Evolutionary conservation across 176 grass and related monocot genomes (phyloP), one percentile per base, ranked within the genome.

Genomic region (Urochloa ruziziensis): DNA sequence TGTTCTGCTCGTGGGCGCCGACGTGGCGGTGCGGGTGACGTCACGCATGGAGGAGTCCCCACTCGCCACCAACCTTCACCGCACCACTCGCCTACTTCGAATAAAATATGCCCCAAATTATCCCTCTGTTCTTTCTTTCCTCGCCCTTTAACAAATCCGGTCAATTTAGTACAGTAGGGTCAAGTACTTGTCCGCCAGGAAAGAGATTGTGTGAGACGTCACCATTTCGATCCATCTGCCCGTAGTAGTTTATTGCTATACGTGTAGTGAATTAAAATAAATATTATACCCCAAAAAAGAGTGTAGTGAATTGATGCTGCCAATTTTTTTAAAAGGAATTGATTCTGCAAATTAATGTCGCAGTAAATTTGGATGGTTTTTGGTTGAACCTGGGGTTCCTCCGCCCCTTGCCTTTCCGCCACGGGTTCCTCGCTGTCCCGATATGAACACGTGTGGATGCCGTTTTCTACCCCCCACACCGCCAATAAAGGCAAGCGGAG

Each of bases 51-150:
- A 10, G 15, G 0, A 2, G 40, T 1, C 8, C 82, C 84, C 74
- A 44, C 73, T 27, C 51, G 60, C 75, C 89, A 94, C 86, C 92
- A 94, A 94, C 89, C 86, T 74, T 86, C 89, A 84, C 92, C 83
- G 89, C 89, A 84, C 92, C 15, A 71, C 78, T 25, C 19, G 37
- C 80, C 74, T 78, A 79, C 80, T 17, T 33, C 77, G 40, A 67
- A 75, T 75, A 76, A 67, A 70, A 77, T 25, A 72, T 3, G 4
- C 8, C 10, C 27, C 17, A 9, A 32, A 33, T 79, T 48, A 4
- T 21, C 19, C 29, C 21, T 35, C 18, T 42, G 18, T 43, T 57
- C 14, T 61, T 51, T 67, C 28, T 28, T 1, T 2, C 15, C 10
- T 4, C 49, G 2, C 3, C 15, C 1, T 3, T 15, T 37, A 44